Evolutionary conservation across 495 filamentous ascomycete genomes (phyloP), one percentile per base, ranked within the genome.

Genomic region (Trichoderma gamsii): DNA sequence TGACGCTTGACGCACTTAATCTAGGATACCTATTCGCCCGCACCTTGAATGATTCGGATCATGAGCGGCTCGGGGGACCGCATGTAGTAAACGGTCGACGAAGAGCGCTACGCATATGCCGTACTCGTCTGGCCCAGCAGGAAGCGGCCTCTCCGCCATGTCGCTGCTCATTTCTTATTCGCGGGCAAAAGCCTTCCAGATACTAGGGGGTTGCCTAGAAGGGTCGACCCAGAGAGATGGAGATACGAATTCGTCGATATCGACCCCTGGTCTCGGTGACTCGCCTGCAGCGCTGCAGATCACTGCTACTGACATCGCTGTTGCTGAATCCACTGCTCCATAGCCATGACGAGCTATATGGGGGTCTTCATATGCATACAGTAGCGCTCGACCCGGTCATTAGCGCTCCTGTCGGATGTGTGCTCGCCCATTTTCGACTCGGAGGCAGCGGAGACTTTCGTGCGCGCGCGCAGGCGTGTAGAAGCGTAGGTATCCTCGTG

Each of bases 201-300:
- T 29, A 18, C 56, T 25, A 32, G 56, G 56, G 51, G 18, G n/a
- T 12, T 16, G 56, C 27, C 56, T 18, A 61, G 23, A 61, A 29
- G 56, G 56, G 56, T 61, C 16, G 25, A 15, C 25, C 25, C 18
- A 16, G 27, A 32, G 16, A 61, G 2, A 61, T 61, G 23, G 56
- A 32, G 56, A 18, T 52, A 52, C 18, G 49, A 52, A 32, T 61
- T 61, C 16, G 56, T 21, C 29, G 11, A 27, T 32, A 3, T 61
- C 25, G 27, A 29, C 23, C 56, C 56, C 27, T 21, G 51, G 23
- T 12, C 27, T 61, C 27, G 23, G 56, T 32, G 56, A 61, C n/a
- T 61, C 56, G 56, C 56, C 56, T 61, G 56, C 56, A 61, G 56
- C 56, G 15, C 23, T 32, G 56, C 56, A 61, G 56, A 61, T 61